These are phyloP conservation scores for Cyclotella sp. DNA, from an alignment of 108 stramenopile genomes.

Conservation along the genomic window DNA sequence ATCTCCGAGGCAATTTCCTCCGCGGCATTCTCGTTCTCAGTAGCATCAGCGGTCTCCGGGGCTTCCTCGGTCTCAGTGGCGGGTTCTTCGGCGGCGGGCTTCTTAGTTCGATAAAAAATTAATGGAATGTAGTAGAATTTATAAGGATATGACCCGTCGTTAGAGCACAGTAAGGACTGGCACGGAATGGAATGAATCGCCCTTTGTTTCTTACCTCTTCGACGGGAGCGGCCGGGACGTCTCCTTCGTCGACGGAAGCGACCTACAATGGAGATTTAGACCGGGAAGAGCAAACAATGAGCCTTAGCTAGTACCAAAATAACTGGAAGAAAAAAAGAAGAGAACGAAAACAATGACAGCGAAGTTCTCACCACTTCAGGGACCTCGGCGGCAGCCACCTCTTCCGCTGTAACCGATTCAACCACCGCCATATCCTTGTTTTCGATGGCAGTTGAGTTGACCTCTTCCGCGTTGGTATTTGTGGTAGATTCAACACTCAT, in stretches of 20 bases:
- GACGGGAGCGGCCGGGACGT: slow-evolving; percentile 1
- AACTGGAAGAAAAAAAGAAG: background rate
- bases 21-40: background rate
- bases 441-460: slow-evolving; percentile 2
- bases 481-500: slow-evolving; percentile 20
- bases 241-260: background rate
- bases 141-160: too few species aligned
- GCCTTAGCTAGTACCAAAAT: background rate
- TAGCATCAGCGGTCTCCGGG: background rate
- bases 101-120: background rate
- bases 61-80: too few species aligned
- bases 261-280: background rate
- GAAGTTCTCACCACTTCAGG: background rate
- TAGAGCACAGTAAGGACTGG: slow-evolving; percentile 2
- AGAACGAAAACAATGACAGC: slow-evolving; percentile 13
- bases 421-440: background rate
- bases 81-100: background rate
- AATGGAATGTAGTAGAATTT: too few species aligned
- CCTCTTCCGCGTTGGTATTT: slow-evolving; percentile 17
- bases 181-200: background rate
- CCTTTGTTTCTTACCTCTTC: slow-evolving; percentile 13
- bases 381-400: background rate
- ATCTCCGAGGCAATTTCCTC: slow-evolving; percentile 1
- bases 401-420: background rate
- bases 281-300: background rate